Conservation (phyloP, 179 eudicot genomes). For the Amaranthus tricolor region DNA sequence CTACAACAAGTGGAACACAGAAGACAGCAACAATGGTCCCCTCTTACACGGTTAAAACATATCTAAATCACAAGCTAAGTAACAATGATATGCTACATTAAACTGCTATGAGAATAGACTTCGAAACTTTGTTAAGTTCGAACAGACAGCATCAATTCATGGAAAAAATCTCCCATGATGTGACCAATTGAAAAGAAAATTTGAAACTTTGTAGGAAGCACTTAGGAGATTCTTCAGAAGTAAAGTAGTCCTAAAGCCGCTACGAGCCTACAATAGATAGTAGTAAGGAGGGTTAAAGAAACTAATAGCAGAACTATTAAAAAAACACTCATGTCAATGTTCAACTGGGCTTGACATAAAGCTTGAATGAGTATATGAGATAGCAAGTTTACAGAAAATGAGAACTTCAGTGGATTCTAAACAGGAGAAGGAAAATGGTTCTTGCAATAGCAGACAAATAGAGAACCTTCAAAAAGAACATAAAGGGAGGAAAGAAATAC, state of each 20-base stretch:
- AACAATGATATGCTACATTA: not conserved
- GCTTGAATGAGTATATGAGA: slow-evolving; percentile 1
- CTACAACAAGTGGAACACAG: not conserved
- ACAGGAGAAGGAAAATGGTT: not conserved
- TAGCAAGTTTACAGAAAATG: slow-evolving; percentile 2
- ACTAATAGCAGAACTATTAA: slow-evolving; percentile 18
- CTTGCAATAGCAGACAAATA: slow-evolving; percentile 8
- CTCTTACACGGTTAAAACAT: not conserved
- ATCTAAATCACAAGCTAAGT: slow-evolving; percentile 8
- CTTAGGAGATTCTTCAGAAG: slow-evolving; percentile 21
- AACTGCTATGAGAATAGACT: slow-evolving; percentile 7
- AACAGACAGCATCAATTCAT: slow-evolving; percentile 6
- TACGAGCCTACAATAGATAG: slow-evolving; percentile 43
- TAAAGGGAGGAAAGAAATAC: not conserved
- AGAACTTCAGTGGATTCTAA: not conserved
- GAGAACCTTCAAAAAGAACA: not conserved
- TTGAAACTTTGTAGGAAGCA: slow-evolving; percentile 14
- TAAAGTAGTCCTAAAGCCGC: slow-evolving; percentile 30
- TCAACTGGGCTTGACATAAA: not conserved
- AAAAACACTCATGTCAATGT: slow-evolving; percentile 15
- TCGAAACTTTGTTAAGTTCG: slow-evolving; percentile 12
- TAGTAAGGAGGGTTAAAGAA: slow-evolving; percentile 27
- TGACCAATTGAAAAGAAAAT: slow-evolving; percentile 11
- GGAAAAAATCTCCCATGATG: slow-evolving; percentile 17
- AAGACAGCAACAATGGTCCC: not conserved